A percentile compares a stretch with the other conserved stretches of the same genome.
Conservation (phyloP, 202 grass and related monocot species). For the Dendrocalamus latiflorus region DNA sequence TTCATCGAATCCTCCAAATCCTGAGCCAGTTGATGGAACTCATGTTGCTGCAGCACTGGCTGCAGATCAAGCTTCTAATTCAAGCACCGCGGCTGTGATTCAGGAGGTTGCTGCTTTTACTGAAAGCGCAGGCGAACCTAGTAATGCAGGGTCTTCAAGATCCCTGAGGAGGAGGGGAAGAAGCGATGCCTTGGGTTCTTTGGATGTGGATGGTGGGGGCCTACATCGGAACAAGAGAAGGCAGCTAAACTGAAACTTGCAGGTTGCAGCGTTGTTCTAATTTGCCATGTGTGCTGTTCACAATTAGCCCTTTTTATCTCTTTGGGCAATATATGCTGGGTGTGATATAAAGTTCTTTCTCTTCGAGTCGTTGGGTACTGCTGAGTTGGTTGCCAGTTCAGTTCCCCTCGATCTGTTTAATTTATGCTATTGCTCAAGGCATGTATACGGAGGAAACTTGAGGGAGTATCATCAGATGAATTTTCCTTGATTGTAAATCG, state of each 20-base stretch:
- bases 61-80: constrained; percentile 86
- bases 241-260: constrained; percentile 42
- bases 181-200: constrained; percentile 45
- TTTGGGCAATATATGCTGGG: constrained; percentile 15
- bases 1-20: constrained; percentile 20
- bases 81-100: constrained; percentile 97
- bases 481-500: constrained; percentile 26
- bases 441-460: constrained; percentile 36
- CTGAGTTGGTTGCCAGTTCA: constrained; percentile 25
- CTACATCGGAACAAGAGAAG: constrained; percentile 69
- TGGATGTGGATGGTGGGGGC: constrained; percentile 76
- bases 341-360: constrained; percentile 21
- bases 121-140: constrained; percentile 57
- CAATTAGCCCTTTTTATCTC: constrained; percentile 21
- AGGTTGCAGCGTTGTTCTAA: constrained; percentile 10
- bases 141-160: constrained; percentile 78
- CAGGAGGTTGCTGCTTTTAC: constrained; percentile 71
- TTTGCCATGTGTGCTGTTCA: constrained; percentile 3
- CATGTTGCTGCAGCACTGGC: constrained; percentile 36
- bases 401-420: constrained; percentile 14
- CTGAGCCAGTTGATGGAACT: constrained; percentile 26
- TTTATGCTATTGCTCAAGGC: constrained; percentile 17
- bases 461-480: constrained; percentile 15
- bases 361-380: constrained; percentile 16
- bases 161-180: constrained; percentile 62